Evolutionary conservation across 495 filamentous ascomycete species (phyloP).

Genomic region (Annulohypoxylon nitens): DNA sequence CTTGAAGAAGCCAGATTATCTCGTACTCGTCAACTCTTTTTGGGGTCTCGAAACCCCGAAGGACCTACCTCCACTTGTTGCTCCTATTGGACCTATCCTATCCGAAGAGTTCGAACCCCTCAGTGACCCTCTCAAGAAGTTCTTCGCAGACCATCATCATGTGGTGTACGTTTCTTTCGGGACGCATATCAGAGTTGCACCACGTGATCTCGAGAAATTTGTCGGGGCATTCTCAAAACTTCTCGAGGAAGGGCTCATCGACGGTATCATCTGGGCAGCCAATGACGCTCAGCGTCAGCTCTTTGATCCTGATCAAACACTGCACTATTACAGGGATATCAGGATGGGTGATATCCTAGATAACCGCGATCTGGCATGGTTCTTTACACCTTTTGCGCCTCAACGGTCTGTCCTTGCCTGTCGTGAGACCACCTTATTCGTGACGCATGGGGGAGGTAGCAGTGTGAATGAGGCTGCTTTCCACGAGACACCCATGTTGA

Average conservation of each 20-base stretch:
- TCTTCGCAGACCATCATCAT: slow-evolving; percentile 40
- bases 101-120: slow-evolving; percentile 48
- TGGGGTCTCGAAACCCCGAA: slow-evolving; percentile 56
- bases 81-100: slow-evolving; percentile 55
- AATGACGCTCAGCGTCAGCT: slow-evolving; percentile 38
- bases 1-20: slow-evolving; percentile 55
- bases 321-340: slow-evolving; percentile 3
- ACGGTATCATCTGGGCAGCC: slow-evolving; percentile 58
- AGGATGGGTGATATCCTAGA: slow-evolving; percentile 45
- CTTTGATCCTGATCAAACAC: slow-evolving; percentile 32
- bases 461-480: slow-evolving; percentile 57
- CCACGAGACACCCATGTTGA: slow-evolving; percentile 53
- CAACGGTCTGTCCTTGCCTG: slow-evolving; percentile 55
- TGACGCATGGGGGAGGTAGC: slow-evolving; percentile 55
- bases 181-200: slow-evolving; percentile 54
- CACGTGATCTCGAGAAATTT: slow-evolving; percentile 45
- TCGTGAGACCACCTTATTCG: slow-evolving; percentile 46
- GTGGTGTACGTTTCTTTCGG: slow-evolving; percentile 57
- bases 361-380: slow-evolving; percentile 44
- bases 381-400: slow-evolving; percentile 51
- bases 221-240: slow-evolving; percentile 44
- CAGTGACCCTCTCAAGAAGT: slow-evolving; percentile 36
- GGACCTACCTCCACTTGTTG: slow-evolving; percentile 55
- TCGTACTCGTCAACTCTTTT: slow-evolving; percentile 59
- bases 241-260: slow-evolving; percentile 48